phyloP scores from a whole-genome alignment of 2,329 filamentous ascomycete genomes.

The Capronia coronata region DNA sequence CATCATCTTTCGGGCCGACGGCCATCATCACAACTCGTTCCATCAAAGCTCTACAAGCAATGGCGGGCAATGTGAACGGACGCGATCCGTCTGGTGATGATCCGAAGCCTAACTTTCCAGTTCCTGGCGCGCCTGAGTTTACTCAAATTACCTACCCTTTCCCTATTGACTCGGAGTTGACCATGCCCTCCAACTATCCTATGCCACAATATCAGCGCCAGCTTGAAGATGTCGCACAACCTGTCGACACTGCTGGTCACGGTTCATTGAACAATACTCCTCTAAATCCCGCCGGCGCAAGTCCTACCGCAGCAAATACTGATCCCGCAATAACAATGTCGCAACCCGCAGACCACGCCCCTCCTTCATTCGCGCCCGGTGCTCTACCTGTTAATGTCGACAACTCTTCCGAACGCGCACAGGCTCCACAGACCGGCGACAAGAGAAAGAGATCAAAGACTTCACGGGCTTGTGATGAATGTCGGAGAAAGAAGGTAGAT shows the following conservation, averaged over 20 bases:
- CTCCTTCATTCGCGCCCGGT: slow-evolving; percentile 9
- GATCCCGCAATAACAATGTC: slow-evolving; percentile 23
- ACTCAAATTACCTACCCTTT: slow-evolving; percentile 12
- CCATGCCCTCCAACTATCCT: slow-evolving; percentile 17
- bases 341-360: slow-evolving; percentile 12
- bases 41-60: slow-evolving; percentile 5
- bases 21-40: slow-evolving; percentile 7
- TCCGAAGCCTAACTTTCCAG: slow-evolving; percentile 16
- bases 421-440: slow-evolving; percentile 38
- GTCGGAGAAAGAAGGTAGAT: slow-evolving; percentile 68
- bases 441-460: slow-evolving; percentile 77
- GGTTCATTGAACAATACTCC: slow-evolving; percentile 7
- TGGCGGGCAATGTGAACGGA: slow-evolving; percentile 12
- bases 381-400: slow-evolving; percentile 19
- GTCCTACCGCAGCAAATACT: slow-evolving; percentile 3
- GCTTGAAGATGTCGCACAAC: slow-evolving; percentile 9
- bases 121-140: slow-evolving; percentile 14
- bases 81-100: slow-evolving; percentile 18
- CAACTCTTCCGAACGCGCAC: slow-evolving; percentile 13
- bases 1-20: slow-evolving; percentile 20
- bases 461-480: slow-evolving; percentile 83
- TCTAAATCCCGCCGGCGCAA: slow-evolving; percentile 10
- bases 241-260: slow-evolving; percentile 1
- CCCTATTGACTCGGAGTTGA: slow-evolving; percentile 20
- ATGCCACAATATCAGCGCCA: slow-evolving; percentile 13